Conservation (phyloP, 495 filamentous ascomycete species). For the Rusavskia elegans region DNA sequence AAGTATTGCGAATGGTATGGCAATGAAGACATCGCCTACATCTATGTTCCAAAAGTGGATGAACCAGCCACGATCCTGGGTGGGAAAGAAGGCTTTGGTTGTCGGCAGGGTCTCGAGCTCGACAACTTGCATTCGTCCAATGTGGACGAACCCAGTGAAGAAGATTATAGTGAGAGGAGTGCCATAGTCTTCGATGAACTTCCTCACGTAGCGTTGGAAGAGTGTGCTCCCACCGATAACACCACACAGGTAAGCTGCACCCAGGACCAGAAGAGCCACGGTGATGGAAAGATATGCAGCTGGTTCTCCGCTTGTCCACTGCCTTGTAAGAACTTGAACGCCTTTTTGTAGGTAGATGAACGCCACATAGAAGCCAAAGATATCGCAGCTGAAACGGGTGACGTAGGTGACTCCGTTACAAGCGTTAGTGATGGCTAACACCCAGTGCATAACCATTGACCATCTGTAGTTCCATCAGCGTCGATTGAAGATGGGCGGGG, state of each 20-base stretch:
- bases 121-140: constrained; percentile 60
- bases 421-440: constrained; percentile 61
- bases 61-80: constrained; percentile 63
- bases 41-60: constrained; percentile 76
- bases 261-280: constrained; percentile 57
- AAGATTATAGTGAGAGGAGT: constrained; percentile 72
- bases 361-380: constrained; percentile 79
- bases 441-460: constrained; percentile 68
- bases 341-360: constrained; percentile 79
- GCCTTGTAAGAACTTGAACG: constrained; percentile 57
- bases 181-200: constrained; percentile 74
- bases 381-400: constrained; percentile 73
- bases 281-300: constrained; percentile 61
- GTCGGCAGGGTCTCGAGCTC: constrained; percentile 51
- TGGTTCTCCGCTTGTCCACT: constrained; percentile 39
- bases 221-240: constrained; percentile 52
- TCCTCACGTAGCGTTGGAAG: constrained; percentile 54
- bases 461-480: constrained; percentile 30
- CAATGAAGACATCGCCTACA: constrained; percentile 64
- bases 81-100: constrained; percentile 68
- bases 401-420: constrained; percentile 71
- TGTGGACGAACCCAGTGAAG: constrained; percentile 76
- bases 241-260: constrained; percentile 53
- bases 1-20: constrained; percentile 74
- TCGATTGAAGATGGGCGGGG: background rate